Conservation (phyloP, 495 filamentous ascomycete species). For the Penicillium diatomitis region DNA sequence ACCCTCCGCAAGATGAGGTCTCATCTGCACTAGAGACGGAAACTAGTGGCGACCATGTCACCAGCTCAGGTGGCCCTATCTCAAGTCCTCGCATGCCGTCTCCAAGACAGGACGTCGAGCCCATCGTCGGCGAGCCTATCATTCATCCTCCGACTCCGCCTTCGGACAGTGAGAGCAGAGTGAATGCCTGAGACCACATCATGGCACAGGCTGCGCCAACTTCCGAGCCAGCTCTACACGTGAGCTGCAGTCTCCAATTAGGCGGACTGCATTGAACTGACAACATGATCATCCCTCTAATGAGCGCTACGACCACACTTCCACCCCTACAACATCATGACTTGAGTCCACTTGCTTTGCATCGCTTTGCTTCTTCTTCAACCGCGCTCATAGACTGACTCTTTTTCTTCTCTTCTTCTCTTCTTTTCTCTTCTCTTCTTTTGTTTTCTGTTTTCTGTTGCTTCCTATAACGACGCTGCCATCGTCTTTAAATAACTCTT, state of each 20-base stretch:
- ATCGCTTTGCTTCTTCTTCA: slow-evolving; percentile 4
- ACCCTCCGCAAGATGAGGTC: neutral
- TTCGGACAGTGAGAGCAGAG: neutral
- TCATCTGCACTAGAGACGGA: neutral
- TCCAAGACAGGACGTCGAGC: neutral
- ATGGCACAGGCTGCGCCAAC: neutral
- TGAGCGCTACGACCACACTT: slow-evolving; percentile 9
- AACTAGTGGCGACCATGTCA: neutral
- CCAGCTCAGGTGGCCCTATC: neutral
- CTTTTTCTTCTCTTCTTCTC: neutral
- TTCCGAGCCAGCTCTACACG: neutral
- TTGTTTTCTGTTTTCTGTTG: no score
- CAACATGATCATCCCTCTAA: neutral
- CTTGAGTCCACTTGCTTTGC: slow-evolving; percentile 3
- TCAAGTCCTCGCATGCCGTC: no score
- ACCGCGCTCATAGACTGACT: slow-evolving; percentile 6
- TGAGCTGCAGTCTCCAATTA: no score
- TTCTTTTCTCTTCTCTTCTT: no score
- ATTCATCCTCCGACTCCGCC: neutral
- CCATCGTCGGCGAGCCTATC: neutral
- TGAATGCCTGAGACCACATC: neutral
- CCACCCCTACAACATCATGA: slow-evolving; percentile 9
- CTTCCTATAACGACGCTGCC: slow-evolving; percentile 2
- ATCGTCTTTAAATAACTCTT: slow-evolving; percentile 3
- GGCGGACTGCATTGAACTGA: neutral